These are phyloP conservation scores for Cryomyces minteri DNA, from an alignment of 495 filamentous ascomycete species.

Conservation along the genomic window DNA sequence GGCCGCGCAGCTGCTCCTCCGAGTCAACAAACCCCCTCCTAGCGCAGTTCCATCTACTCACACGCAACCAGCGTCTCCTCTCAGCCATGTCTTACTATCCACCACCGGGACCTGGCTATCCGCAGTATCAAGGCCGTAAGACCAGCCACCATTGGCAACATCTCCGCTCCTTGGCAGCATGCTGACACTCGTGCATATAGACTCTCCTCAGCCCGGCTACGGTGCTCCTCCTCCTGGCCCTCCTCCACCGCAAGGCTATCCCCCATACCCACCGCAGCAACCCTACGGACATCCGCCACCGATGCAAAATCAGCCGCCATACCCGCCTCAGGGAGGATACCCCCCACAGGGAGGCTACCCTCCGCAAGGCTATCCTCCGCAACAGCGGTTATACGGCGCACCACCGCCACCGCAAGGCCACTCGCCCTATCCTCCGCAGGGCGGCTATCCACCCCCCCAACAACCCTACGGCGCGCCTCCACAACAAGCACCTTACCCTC, in stretches of 20 bases:
- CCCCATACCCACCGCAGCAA: conserved; percentile 17
- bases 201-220: not conserved
- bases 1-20: no score
- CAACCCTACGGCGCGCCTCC: conserved; percentile 8
- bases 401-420: not conserved
- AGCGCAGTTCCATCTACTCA: no score
- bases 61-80: no score
- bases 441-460: not conserved
- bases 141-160: not conserved
- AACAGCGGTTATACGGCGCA: not conserved
- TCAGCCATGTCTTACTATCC: not conserved
- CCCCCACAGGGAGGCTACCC: conserved; percentile 10
- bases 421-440: conserved; percentile 4
- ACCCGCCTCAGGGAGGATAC: conserved; percentile 16
- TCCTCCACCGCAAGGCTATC: conserved; percentile 2
- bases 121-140: not conserved
- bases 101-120: not conserved
- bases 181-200: not conserved
- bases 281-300: conserved; percentile 18
- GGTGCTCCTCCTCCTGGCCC: not conserved
- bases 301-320: conserved; percentile 1
- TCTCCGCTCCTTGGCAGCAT: not conserved
- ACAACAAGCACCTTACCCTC: conserved; percentile 19
- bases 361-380: conserved; percentile 8
- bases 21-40: no score